phyloP scores from a whole-genome alignment of 2,329 filamentous ascomycete species.

The Fusarium goolgardi region DNA sequence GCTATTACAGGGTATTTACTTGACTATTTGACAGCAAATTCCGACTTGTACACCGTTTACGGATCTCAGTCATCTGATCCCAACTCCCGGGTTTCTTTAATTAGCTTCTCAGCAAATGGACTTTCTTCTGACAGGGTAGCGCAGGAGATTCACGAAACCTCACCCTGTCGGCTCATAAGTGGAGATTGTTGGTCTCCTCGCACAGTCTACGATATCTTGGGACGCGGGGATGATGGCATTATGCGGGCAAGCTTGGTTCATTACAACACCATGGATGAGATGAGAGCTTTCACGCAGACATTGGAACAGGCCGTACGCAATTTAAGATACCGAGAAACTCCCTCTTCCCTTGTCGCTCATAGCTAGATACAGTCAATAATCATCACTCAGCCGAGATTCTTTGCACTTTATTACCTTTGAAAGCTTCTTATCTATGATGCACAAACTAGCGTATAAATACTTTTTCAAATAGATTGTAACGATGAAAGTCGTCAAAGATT shows the following conservation, averaged over 20 bases:
- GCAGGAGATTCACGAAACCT: constrained; percentile 12
- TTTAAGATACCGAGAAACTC: not conserved
- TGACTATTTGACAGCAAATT: not conserved
- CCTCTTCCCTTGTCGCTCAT: not conserved
- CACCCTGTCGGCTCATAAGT: constrained; percentile 1
- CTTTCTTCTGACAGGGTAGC: not conserved
- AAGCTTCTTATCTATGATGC: too few species aligned
- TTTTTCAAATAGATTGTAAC: too few species aligned
- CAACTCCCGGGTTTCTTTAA: not conserved
- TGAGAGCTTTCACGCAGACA: not conserved
- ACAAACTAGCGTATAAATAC: too few species aligned
- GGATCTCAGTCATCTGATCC: not conserved
- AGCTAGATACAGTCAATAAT: not conserved
- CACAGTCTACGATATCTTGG: constrained; percentile 16
- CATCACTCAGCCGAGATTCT: too few species aligned
- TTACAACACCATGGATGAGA: constrained; percentile 23
- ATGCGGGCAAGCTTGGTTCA: constrained; percentile 19
- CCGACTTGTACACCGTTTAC: not conserved
- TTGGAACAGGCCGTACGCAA: constrained; percentile 6
- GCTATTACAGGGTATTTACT: constrained; percentile 2
- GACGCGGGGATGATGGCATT: constrained; percentile 11
- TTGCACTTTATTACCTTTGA: too few species aligned
- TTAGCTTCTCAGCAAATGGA: constrained; percentile 1
- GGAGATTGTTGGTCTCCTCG: constrained; percentile 20
- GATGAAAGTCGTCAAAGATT: too few species aligned